Evolutionary conservation across 1,284 basidiomycete genomes (phyloP).

Genomic region (Pseudozyma flocculosa): DNA sequence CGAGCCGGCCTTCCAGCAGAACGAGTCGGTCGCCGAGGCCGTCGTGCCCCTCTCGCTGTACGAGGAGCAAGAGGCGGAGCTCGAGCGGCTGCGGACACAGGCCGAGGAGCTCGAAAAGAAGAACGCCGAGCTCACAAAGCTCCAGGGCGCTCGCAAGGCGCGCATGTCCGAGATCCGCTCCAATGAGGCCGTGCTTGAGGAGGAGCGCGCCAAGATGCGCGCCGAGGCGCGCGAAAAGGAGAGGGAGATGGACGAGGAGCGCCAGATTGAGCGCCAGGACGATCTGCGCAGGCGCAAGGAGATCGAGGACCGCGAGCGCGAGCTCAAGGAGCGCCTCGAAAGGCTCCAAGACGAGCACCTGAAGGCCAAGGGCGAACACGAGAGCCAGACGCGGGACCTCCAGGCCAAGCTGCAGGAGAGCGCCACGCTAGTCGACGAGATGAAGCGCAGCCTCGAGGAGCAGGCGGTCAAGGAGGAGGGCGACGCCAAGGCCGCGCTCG

Average conservation of each 20-base stretch:
- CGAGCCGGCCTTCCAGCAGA: slow-evolving; percentile 19
- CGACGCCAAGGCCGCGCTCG: slow-evolving; percentile 28
- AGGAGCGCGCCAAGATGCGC: slow-evolving; percentile 62
- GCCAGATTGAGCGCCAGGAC: slow-evolving; percentile 40
- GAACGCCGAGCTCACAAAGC: slow-evolving; percentile 27
- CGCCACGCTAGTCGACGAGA: slow-evolving; percentile 29
- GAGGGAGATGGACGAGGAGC: slow-evolving; percentile 59
- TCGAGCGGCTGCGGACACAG: slow-evolving; percentile 53
- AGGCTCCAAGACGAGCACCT: slow-evolving; percentile 63
- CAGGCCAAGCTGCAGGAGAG: slow-evolving; percentile 37
- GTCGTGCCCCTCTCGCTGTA: slow-evolving; percentile 50
- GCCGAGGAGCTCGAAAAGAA: slow-evolving; percentile 32
- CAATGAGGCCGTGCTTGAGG: slow-evolving; percentile 30
- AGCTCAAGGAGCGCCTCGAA: slow-evolving; percentile 22
- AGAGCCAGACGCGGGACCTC: slow-evolving; percentile 22
- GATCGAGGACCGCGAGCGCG: slow-evolving; percentile 35
- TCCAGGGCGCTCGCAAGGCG: slow-evolving; percentile 24
- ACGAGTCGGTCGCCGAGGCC: slow-evolving; percentile 35
- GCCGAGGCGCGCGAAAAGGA: slow-evolving; percentile 65
- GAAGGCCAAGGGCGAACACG: slow-evolving; percentile 59
- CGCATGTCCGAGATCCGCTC: slow-evolving; percentile 25
- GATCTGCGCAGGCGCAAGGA: slow-evolving; percentile 45
- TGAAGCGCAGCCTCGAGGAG: slow-evolving; percentile 22
- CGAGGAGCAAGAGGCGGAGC: slow-evolving; percentile 55
- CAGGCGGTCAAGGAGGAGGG: slow-evolving; percentile 16